These are phyloP conservation scores for Vanrija pseudolonga DNA, from an alignment of 1,284 basidiomycete genomes.

Conservation along the genomic window DNA sequence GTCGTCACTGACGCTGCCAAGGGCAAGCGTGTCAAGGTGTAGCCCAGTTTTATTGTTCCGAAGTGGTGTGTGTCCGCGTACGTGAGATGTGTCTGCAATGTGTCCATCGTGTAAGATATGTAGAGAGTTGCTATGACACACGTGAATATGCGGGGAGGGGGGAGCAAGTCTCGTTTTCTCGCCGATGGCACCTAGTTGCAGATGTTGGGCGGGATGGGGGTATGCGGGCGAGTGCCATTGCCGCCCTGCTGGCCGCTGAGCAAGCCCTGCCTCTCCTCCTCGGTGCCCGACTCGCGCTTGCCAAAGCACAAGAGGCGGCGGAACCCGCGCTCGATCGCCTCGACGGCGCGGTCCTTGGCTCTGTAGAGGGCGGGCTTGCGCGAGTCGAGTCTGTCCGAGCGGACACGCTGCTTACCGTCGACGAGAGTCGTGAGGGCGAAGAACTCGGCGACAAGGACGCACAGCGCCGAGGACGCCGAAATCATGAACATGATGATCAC, in stretches of 20 bases:
- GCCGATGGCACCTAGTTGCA: too few species aligned
- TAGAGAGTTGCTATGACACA: too few species aligned
- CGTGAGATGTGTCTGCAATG: too few species aligned
- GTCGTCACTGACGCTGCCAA: slow-evolving; percentile 17
- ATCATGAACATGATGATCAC: slow-evolving; percentile 91
- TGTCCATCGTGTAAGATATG: too few species aligned
- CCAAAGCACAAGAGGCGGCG: slow-evolving; percentile 4
- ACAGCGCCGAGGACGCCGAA: slow-evolving; percentile 66
- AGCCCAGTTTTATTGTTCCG: not conserved
- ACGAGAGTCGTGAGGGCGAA: slow-evolving; percentile 61
- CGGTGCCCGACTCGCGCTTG: slow-evolving; percentile 8
- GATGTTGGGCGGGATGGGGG: too few species aligned
- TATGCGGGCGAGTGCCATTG: not conserved
- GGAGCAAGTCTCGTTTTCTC: too few species aligned
- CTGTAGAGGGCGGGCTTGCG: slow-evolving; percentile 56
- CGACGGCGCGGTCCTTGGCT: slow-evolving; percentile 36
- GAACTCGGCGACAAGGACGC: slow-evolving; percentile 62
- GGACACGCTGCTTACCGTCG: slow-evolving; percentile 65
- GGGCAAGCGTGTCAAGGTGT: slow-evolving; percentile 35
- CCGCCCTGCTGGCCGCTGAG: slow-evolving; percentile 3
- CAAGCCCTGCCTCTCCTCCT: slow-evolving; percentile 14
- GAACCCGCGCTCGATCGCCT: not conserved
- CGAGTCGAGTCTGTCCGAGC: slow-evolving; percentile 63
- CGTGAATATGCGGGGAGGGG: too few species aligned
- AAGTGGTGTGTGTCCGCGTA: too few species aligned